Base-by-base conservation (phyloP, 2,329 filamentous ascomycete genomes). In the Dichotomopilus funicola region DNA sequence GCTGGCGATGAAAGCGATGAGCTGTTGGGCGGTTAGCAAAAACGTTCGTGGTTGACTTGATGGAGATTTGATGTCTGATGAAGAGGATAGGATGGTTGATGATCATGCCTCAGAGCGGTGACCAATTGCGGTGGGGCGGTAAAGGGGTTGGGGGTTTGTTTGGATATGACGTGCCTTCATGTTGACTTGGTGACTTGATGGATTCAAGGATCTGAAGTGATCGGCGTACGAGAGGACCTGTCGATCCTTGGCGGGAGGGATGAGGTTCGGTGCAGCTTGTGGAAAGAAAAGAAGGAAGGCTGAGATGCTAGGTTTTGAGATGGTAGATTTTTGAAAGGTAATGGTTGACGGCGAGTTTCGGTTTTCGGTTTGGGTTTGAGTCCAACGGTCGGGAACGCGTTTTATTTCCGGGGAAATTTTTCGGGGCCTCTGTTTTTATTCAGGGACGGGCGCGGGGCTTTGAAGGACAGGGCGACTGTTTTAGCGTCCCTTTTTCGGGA, bases 151-250 rank as follows among this genome's bases (percentile, higher is more conserved):
- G 10, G n/a, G 7, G 9, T 19, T 19, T n/a, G 33, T 5, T 5
- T 10, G 40, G 5, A 49, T 34, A 13, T 37, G n/a, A 45, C 49
- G 33, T 51, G 49, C 58, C 58, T 60, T 60, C 58, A 60, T 60
- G 10, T 44, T 58, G 50, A 8, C 11, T 35, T 38, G 38, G 33
- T 45, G 49, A 41, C 42, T 33, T 12, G 36, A 12, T 38, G 12
- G 47, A 36, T 49, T 37, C 31, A 19, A 19, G 46, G 41, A 7
- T 12, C 37, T 43, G 31, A 34, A 38, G 34, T n/a, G 41, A 54
- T 54, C 46, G 37, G 33, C 34, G 33, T 37, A 42, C 34, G 37
- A 46, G 43, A 36, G 38, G 19, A 36, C 33, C 36, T 38, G 44
- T 45, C 35, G 54, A 49, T 56, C 45, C 49, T 52, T 52, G 45